These are phyloP conservation scores for Russula griseocarnosa DNA, from an alignment of 768 basidiomycete species.

Conservation along the genomic window DNA sequence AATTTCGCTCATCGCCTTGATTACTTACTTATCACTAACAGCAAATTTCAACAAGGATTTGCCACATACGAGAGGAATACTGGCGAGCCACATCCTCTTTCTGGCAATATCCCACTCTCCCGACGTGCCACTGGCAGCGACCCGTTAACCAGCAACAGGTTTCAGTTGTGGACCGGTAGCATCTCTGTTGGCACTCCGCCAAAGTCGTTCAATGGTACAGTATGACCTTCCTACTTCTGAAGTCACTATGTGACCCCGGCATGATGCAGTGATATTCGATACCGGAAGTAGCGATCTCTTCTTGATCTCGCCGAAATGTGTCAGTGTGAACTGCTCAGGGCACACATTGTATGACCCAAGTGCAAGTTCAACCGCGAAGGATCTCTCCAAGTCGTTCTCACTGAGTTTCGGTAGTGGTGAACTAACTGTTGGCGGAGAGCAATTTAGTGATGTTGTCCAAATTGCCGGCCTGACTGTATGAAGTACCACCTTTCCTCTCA, in stretches of 20 bases:
- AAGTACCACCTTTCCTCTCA: no score
- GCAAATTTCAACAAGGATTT: conserved; percentile 23
- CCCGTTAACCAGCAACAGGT: background rate
- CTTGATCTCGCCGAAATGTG: conserved; percentile 36
- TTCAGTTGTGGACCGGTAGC: background rate
- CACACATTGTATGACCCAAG: conserved; percentile 8
- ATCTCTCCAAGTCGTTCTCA: conserved; percentile 32
- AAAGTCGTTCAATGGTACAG: conserved; percentile 7
- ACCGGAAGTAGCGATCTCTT: conserved; percentile 36
- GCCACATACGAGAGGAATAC: background rate
- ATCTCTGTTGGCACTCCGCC: conserved; percentile 16
- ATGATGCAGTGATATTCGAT: conserved; percentile 39
- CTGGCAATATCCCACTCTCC: background rate
- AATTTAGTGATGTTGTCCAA: conserved; percentile 43
- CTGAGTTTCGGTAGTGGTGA: conserved; percentile 42
- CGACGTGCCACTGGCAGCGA: no score
- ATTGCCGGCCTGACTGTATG: conserved; percentile 35
- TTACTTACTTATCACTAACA: background rate
- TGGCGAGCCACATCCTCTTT: background rate
- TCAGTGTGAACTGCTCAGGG: conserved; percentile 33
- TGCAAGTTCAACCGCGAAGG: conserved; percentile 26
- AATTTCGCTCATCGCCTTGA: background rate
- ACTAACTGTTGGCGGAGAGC: conserved; percentile 38
- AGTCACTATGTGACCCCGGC: conserved; percentile 37
- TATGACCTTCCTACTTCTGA: background rate